Conservation (phyloP, 2,329 filamentous ascomycete genomes). For the Pseudogymnoascus sp. region DNA sequence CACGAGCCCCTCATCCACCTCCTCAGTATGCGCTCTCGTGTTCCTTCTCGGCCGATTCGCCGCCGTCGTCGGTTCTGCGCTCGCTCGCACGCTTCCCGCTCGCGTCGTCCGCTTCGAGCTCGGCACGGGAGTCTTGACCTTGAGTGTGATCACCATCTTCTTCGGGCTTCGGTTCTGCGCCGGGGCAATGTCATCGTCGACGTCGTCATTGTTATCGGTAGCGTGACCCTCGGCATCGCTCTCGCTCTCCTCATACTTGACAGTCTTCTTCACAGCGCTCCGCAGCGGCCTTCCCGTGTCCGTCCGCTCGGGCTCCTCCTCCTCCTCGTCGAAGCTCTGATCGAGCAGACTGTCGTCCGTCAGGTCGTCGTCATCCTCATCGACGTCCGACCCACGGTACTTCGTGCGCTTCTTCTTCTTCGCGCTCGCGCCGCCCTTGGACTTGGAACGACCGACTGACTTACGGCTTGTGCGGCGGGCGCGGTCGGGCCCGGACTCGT, state of each 20-base stretch:
- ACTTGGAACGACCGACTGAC: constrained; percentile 26
- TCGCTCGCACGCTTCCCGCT: constrained; percentile 24
- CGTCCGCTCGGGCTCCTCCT: constrained; percentile 32
- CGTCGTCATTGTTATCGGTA: constrained; percentile 10
- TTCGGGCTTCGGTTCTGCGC: constrained; percentile 1
- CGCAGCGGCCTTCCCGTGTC: constrained; percentile 41
- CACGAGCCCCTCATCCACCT: constrained; percentile 46
- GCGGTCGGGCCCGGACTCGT: constrained; percentile 44
- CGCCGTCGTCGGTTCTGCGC: constrained; percentile 22
- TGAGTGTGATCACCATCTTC: constrained; percentile 25
- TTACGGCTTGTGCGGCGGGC: constrained; percentile 38
- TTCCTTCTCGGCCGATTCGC: constrained; percentile 22
- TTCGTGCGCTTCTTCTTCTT: constrained; percentile 33
- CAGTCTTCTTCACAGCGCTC: constrained; percentile 37
- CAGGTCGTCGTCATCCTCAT: constrained; percentile 43
- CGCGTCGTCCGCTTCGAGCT: constrained; percentile 22
- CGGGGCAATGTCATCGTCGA: constrained; percentile 15
- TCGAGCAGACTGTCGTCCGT: constrained; percentile 42
- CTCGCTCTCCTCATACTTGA: constrained; percentile 41
- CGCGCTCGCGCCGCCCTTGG: constrained; percentile 26
- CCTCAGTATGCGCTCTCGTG: constrained; percentile 33
- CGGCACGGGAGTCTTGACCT: constrained; percentile 20
- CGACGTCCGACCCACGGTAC: constrained; percentile 54
- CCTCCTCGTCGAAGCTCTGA: constrained; percentile 39
- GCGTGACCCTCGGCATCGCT: constrained; percentile 29